Conservation (phyloP, 2,329 filamentous ascomycete genomes). For the Gremmenia infestans region DNA sequence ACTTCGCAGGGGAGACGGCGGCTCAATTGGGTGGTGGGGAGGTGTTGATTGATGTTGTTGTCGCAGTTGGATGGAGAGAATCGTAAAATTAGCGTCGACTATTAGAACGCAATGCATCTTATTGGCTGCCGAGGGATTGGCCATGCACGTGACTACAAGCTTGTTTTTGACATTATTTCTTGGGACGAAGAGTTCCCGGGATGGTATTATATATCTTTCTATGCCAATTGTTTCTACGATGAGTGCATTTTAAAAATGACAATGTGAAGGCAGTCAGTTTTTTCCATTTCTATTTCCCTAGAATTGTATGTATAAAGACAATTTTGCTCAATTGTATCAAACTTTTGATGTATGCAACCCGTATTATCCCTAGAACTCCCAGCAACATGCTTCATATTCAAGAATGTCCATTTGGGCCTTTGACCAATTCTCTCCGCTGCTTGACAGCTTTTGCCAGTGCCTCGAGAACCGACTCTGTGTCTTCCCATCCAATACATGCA, state of each 20-base stretch:
- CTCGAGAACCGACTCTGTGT: slow-evolving; percentile 75
- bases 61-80: slow-evolving; percentile 13
- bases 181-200: no score
- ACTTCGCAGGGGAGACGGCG: slow-evolving; percentile 23
- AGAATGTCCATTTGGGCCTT: slow-evolving; percentile 17
- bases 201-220: no score
- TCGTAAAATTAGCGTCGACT: slow-evolving; percentile 1
- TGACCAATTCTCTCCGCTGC: slow-evolving; percentile 53
- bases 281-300: no score
- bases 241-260: no score
- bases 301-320: no score
- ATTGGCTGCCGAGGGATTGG: no score
- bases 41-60: slow-evolving; percentile 19
- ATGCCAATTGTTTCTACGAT: no score
- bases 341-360: no score
- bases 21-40: slow-evolving; percentile 29
- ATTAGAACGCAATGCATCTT: not conserved
- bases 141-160: no score
- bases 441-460: slow-evolving; percentile 75
- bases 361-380: not conserved
- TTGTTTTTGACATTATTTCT: no score
- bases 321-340: no score
- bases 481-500: slow-evolving; percentile 92
- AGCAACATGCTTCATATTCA: slow-evolving; percentile 1
- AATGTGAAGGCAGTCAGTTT: no score